A percentile compares a stretch with the other conserved stretches of the same genome.
Evolutionary conservation across 2,329 filamentous ascomycete genomes (phyloP).

Genomic region (Botrytis elliptica): DNA sequence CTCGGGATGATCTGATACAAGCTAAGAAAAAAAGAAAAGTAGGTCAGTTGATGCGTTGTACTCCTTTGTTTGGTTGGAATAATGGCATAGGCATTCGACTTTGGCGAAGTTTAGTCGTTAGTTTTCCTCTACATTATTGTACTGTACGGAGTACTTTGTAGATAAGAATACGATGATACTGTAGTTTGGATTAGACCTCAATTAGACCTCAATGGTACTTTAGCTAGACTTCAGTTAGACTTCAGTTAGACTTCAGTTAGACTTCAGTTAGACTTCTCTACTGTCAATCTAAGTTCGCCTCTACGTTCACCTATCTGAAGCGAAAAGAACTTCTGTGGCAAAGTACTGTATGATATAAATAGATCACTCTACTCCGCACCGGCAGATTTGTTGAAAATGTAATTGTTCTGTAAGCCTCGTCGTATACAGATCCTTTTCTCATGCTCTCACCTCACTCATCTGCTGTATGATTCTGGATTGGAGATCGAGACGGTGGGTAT

Average conservation of each 20-base stretch:
- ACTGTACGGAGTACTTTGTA: background rate
- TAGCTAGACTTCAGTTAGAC: background rate
- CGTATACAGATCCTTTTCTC: background rate
- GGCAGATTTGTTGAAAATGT: background rate
- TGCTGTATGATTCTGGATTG: background rate
- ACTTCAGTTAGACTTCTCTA: background rate
- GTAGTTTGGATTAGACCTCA: background rate
- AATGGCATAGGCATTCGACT: background rate
- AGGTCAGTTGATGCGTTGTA: constrained; percentile 14
- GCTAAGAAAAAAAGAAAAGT: constrained; percentile 18
- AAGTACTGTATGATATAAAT: background rate
- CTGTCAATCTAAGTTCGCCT: background rate
- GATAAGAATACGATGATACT: background rate
- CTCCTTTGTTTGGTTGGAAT: constrained; percentile 1
- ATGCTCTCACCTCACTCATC: background rate
- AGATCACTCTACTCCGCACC: background rate
- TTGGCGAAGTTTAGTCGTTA: background rate
- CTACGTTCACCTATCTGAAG: background rate
- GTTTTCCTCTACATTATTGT: background rate
- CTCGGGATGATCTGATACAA: constrained; percentile 23
- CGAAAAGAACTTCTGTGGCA: background rate
- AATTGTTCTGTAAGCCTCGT: background rate
- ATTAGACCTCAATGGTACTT: background rate
- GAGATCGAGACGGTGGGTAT: background rate
- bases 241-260: background rate